Evolutionary conservation across 805 yeast genomes (phyloP).

Genomic region (Saccharomycopsis javanensis): DNA sequence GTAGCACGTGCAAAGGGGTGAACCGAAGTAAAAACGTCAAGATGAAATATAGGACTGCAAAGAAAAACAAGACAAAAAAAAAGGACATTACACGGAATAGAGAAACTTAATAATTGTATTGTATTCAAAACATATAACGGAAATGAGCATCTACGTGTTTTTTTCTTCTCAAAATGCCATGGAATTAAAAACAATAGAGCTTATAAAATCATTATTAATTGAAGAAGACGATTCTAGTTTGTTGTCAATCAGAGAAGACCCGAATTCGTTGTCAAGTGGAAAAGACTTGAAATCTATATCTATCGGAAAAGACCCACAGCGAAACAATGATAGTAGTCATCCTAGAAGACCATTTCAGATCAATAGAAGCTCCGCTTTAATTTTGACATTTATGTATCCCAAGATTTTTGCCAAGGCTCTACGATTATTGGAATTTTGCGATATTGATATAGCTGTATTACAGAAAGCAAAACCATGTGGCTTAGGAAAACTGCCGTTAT

Average conservation of each 20-base stretch:
- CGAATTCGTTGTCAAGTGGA: no score
- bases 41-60: no score
- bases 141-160: no score
- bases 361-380: background rate
- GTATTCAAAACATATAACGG: no score
- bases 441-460: background rate
- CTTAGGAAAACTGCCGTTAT: background rate
- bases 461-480: background rate
- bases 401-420: conserved; percentile 11
- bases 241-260: no score
- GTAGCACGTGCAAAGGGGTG: no score
- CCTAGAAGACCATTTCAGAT: background rate
- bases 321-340: background rate
- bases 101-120: background rate
- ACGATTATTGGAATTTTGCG: conserved; percentile 8
- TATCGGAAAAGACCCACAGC: no score
- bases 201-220: background rate
- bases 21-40: no score
- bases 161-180: background rate
- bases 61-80: no score
- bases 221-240: background rate
- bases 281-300: no score
- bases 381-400: conserved; percentile 2
- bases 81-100: no score
- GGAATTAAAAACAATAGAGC: background rate